A percentile compares a stretch with the other conserved stretches of the same genome.
Conservation (phyloP, 495 filamentous ascomycete genomes). For the Neurospora sp. region DNA sequence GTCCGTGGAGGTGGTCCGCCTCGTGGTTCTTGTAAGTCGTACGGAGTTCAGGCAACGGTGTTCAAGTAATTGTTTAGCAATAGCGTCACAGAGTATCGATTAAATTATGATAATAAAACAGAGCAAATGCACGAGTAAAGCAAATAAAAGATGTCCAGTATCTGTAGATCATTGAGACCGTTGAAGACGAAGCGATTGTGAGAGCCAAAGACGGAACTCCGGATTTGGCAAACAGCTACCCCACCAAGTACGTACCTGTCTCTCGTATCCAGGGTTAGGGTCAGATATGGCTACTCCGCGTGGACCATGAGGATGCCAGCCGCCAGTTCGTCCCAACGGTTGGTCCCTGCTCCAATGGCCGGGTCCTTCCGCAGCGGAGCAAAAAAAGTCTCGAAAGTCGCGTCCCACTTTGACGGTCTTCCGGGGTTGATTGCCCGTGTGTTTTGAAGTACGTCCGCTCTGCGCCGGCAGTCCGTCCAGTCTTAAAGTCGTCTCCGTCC, state of each 20-base stretch:
- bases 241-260: not conserved
- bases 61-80: not conserved
- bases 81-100: not conserved
- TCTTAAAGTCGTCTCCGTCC: not conserved
- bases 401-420: not conserved
- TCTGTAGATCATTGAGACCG: not conserved
- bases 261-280: not conserved
- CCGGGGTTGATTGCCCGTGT: not conserved
- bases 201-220: not conserved
- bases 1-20: not conserved
- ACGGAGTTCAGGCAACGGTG: not conserved
- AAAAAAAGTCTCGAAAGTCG: not conserved
- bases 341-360: not conserved
- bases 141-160: not conserved
- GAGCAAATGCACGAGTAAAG: not conserved
- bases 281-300: not conserved
- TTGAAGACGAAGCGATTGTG: not conserved
- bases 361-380: not conserved
- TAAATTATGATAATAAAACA: not conserved
- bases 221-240: not conserved
- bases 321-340: not conserved
- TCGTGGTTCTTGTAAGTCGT: not conserved
- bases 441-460: not conserved
- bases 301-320: not conserved
- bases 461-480: not conserved